Evolutionary conservation across 305 asterid genomes (phyloP).

Genomic region (Fraxinus baroniana): DNA sequence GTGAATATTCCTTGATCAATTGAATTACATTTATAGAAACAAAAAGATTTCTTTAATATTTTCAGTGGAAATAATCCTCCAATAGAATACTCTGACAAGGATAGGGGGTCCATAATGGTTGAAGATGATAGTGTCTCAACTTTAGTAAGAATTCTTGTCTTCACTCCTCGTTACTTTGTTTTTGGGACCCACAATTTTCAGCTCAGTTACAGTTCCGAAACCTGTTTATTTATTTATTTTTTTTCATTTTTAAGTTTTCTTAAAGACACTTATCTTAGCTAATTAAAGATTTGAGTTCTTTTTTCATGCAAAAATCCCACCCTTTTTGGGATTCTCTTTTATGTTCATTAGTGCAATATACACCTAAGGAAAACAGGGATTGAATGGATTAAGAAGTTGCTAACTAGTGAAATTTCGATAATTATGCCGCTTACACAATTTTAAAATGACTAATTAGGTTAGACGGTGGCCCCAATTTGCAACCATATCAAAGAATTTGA

Average conservation of each 20-base stretch:
- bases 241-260: background rate
- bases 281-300: conserved; percentile 4
- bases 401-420: background rate
- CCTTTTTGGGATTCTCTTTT: conserved; percentile 7
- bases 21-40: background rate
- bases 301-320: conserved; percentile 3
- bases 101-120: conserved; percentile 3
- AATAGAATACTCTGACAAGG: background rate
- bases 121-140: conserved; percentile 31
- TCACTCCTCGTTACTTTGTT: conserved; percentile 29
- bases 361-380: background rate
- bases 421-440: background rate
- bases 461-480: background rate
- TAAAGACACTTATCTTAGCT: background rate
- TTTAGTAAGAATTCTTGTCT: conserved; percentile 34
- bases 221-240: background rate
- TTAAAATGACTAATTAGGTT: background rate
- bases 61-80: background rate
- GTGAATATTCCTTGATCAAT: background rate
- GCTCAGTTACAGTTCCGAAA: background rate
- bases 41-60: background rate
- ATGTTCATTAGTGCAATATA: background rate
- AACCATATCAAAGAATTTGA: background rate
- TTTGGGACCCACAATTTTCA: conserved; percentile 7
- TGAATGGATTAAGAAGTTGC: background rate